Base-by-base conservation (phyloP, 2,329 filamentous ascomycete species). In the Orbilia brochopaga region DNA sequence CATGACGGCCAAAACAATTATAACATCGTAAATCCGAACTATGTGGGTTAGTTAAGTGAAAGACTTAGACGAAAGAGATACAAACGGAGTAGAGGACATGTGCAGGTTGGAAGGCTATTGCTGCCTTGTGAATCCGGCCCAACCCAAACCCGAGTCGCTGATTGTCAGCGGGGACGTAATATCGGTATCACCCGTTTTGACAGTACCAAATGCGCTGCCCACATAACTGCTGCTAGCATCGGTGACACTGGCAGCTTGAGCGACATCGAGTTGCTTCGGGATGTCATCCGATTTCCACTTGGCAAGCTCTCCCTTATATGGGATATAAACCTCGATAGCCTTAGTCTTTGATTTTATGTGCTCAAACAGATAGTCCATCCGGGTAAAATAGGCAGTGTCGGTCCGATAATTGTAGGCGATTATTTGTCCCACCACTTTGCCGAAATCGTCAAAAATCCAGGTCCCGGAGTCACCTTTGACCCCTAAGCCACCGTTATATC, bases 381-480 rank as follows among this genome's bases (percentile, higher is more conserved):
- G 61, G 2, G 69, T 67, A 30, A 73, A 73, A 30, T 73, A 73
- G 7, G 69, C 63, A 0, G 63, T 67, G 50, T 73, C 63, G 13
- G 69, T 73, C 35, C 69, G 63, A 24, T 73, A 73, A 46, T 73
- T 73, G 37, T 73, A 73, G 23, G 69, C 69, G 23, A 73, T 73
- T 62, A 73, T 73, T 42, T 73, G 69, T n/a, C 69, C 69, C 10
- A 73, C 69, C 2, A 73, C 69, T 42, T 73, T 73, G 10, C 69
- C 69, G 42, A 73, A 73, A 19, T 73, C 69, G 48, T 73, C 69
- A 21, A 73, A 73, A 32, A 73, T 63, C 69, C 69, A 73, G 19
- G 69, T 73, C 17, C 69, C 69, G 17, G 69, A 73, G 19, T 73
- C 69, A 1, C 69, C 69, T 40, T 62, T 66, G 17, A 73, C 63